Evolutionary conservation across 768 basidiomycete species (phyloP).

Genomic region (Rhodotorula graminis): DNA sequence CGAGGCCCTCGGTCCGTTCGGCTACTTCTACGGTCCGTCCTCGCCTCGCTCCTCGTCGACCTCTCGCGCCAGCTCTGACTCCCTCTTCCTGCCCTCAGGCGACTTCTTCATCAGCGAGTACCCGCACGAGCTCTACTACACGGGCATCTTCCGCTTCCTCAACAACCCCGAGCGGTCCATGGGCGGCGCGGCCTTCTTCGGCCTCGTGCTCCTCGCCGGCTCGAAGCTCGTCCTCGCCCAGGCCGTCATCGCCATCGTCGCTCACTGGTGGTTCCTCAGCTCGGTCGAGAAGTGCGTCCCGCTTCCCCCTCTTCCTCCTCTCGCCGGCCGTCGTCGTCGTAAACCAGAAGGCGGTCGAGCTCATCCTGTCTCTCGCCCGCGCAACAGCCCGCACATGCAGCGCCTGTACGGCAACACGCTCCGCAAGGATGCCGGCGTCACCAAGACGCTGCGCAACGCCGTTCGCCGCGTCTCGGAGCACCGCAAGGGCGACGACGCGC

Average conservation of each 20-base stretch:
- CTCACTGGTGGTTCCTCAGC: conserved; percentile 94
- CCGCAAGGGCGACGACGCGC: conserved; percentile 58
- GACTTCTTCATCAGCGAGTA: conserved; percentile 62
- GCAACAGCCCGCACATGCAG: conserved; percentile 87
- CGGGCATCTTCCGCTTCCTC: conserved; percentile 84
- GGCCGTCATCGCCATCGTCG: conserved; percentile 75
- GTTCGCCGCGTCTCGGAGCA: conserved; percentile 52
- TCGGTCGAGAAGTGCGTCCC: conserved; percentile 76
- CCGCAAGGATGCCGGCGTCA: conserved; percentile 92
- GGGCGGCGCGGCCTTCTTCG: conserved; percentile 93
- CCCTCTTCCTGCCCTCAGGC: background rate
- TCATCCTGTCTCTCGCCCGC: background rate
- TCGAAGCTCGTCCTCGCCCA: conserved; percentile 84
- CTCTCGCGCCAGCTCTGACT: background rate
- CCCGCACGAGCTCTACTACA: conserved; percentile 83
- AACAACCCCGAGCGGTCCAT: conserved; percentile 79
- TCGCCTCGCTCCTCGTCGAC: no score
- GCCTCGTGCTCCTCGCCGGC: conserved; percentile 81
- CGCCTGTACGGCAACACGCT: conserved; percentile 89
- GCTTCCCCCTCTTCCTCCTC: no score
- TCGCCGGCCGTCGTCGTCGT: no score
- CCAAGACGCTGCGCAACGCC: conserved; percentile 86
- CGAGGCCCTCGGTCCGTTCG: conserved; percentile 89
- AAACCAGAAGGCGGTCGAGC: no score
- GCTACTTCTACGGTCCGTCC: conserved; percentile 82